phyloP scores from a whole-genome alignment of 805 yeast species.

The Metschnikowia santaceciliae region DNA sequence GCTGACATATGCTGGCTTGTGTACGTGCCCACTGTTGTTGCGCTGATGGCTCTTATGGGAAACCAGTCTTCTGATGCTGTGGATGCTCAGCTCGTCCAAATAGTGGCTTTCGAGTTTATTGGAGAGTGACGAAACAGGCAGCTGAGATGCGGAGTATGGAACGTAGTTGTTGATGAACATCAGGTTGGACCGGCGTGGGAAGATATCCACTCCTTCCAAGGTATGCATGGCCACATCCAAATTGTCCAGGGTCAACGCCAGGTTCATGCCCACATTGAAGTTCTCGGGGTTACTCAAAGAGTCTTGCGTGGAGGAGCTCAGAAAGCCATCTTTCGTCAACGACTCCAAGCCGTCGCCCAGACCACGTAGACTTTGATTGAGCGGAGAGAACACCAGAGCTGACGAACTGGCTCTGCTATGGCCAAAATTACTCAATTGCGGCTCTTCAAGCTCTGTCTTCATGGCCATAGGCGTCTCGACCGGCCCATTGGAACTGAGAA shows the following conservation, averaged over 20 bases:
- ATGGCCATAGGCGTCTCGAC: neutral
- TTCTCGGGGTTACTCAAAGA: neutral
- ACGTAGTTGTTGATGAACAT: slow-evolving; percentile 12
- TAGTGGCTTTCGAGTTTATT: slow-evolving; percentile 27
- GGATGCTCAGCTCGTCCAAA: slow-evolving; percentile 11
- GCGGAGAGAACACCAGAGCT: slow-evolving; percentile 3
- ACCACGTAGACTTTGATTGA: neutral
- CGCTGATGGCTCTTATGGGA: slow-evolving; percentile 10
- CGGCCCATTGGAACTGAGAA: neutral
- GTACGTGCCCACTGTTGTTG: slow-evolving; percentile 19
- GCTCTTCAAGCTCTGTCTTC: neutral
- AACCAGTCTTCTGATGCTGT: slow-evolving; percentile 7
- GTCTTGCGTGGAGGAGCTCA: neutral
- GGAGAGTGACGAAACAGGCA: slow-evolving; percentile 23
- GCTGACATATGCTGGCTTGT: slow-evolving; percentile 11
- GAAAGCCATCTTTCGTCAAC: neutral
- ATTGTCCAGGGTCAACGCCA: neutral
- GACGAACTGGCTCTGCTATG: slow-evolving; percentile 3
- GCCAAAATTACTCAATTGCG: neutral
- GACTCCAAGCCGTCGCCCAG: neutral
- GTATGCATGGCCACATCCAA: neutral
- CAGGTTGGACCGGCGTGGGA: slow-evolving; percentile 9
- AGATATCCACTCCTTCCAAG: neutral
- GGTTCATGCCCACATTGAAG: neutral
- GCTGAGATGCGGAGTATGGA: slow-evolving; percentile 13